A percentile compares a stretch with the other conserved stretches of the same genome.
phyloP scores from a whole-genome alignment of 306 rosid genomes.

The Cicer yamashitae region DNA sequence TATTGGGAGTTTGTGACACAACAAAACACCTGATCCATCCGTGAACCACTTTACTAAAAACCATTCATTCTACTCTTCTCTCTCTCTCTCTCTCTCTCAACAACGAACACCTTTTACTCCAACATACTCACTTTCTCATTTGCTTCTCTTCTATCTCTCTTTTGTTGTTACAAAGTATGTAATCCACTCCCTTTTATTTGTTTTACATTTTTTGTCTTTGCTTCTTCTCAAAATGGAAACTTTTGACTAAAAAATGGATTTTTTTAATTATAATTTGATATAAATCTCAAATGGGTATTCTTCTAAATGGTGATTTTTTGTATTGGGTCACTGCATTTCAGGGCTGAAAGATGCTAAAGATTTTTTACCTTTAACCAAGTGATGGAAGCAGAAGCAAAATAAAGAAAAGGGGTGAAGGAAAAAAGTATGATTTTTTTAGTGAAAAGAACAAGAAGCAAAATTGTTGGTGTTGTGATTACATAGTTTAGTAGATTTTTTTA shows the following conservation, averaged over 20 bases:
- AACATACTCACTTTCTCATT: slow-evolving; percentile 48
- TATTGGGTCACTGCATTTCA: slow-evolving; percentile 44
- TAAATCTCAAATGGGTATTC: slow-evolving; percentile 49
- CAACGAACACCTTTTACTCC: slow-evolving; percentile 36
- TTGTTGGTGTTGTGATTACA: slow-evolving; percentile 40
- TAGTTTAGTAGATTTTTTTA: not conserved
- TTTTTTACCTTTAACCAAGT: slow-evolving; percentile 32
- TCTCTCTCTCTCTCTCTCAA: slow-evolving; percentile 7
- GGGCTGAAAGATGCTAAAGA: slow-evolving; percentile 39
- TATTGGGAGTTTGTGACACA: slow-evolving; percentile 17
- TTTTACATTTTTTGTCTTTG: slow-evolving; percentile 50
- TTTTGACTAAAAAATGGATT: not conserved
- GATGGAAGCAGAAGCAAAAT: slow-evolving; percentile 18
- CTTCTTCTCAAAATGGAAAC: slow-evolving; percentile 36
- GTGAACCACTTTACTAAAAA: slow-evolving; percentile 52
- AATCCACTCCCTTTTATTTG: slow-evolving; percentile 51
- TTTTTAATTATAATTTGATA: slow-evolving; percentile 17
- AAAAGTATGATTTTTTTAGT: slow-evolving; percentile 18
- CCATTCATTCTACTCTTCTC: not conserved
- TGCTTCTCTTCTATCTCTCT: slow-evolving; percentile 35
- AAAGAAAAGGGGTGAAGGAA: slow-evolving; percentile 46
- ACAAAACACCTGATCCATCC: slow-evolving; percentile 74
- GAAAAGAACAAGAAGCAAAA: slow-evolving; percentile 33
- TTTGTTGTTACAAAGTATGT: slow-evolving; percentile 43
- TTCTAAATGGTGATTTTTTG: slow-evolving; percentile 40